Conservation (phyloP, 1,139 yeast species). For the Candida tetrigidarum region DNA sequence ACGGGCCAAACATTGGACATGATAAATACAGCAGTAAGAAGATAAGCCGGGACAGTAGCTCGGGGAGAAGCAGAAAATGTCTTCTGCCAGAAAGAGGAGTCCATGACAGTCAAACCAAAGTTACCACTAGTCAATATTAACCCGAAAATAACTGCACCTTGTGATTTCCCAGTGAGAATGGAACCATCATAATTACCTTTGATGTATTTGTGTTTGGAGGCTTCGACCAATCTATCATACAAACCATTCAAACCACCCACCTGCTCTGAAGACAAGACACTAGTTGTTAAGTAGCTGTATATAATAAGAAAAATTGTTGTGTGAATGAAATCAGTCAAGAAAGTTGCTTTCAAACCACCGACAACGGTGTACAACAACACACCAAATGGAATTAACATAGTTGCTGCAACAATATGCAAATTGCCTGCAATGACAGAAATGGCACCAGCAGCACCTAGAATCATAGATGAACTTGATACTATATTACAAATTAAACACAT, state of each 20-base stretch:
- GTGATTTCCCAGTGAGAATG: conserved; percentile 36
- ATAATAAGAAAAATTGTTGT: conserved; percentile 36
- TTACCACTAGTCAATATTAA: conserved; percentile 32
- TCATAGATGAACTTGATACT: conserved; percentile 37
- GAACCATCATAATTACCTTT: conserved; percentile 40
- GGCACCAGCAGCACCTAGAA: conserved; percentile 41
- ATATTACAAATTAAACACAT: conserved; percentile 36
- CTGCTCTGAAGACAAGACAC: conserved; percentile 27
- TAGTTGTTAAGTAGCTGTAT: conserved; percentile 30
- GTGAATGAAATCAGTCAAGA: conserved; percentile 40
- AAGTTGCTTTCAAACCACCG: conserved; percentile 47
- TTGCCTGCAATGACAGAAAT: conserved; percentile 38
- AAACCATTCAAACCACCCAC: conserved; percentile 36
- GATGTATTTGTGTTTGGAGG: conserved; percentile 22
- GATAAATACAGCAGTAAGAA: conserved; percentile 35
- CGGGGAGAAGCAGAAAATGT: conserved; percentile 36
- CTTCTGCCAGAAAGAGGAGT: conserved; percentile 39
- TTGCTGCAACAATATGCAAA: conserved; percentile 35
- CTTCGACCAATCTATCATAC: conserved; percentile 25
- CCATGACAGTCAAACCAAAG: conserved; percentile 37
- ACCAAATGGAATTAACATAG: conserved; percentile 42
- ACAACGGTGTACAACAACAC: conserved; percentile 40
- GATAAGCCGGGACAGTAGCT: conserved; percentile 43
- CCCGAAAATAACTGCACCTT: conserved; percentile 34
- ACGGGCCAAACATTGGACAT: conserved; percentile 37